Conservation (phyloP, 129 eudicot genomes). For the Lonicera japonica region DNA sequence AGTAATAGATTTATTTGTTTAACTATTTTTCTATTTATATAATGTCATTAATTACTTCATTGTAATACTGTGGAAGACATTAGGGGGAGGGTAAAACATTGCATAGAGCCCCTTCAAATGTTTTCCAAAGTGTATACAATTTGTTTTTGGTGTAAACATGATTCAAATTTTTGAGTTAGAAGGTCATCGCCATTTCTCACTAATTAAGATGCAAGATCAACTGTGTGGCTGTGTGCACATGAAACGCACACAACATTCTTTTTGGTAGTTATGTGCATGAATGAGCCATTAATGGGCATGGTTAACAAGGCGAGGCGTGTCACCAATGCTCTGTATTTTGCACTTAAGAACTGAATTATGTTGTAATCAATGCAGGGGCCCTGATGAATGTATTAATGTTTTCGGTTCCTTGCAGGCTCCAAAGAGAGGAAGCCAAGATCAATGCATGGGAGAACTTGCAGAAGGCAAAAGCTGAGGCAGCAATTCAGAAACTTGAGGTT, state of each 20-base stretch:
- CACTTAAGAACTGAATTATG: neutral
- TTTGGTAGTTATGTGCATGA: neutral
- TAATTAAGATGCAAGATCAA: neutral
- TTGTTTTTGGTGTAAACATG: neutral
- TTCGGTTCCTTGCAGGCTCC: constrained; percentile 47
- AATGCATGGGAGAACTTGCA: constrained; percentile 95
- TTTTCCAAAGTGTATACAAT: neutral
- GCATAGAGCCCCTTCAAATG: too few relatives aligned
- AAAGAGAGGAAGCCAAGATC: constrained; percentile 85
- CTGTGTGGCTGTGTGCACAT: neutral
- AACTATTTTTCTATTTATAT: too few relatives aligned
- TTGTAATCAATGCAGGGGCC: neutral
- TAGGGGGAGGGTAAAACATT: too few relatives aligned
- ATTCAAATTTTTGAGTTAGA: neutral
- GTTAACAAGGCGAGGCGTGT: too few relatives aligned
- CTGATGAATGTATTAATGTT: neutral
- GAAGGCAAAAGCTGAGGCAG: constrained; percentile 92
- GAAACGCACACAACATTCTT: neutral
- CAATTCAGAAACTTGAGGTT: constrained; percentile 86
- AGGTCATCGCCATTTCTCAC: neutral
- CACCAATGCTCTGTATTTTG: too few relatives aligned
- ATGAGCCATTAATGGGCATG: too few relatives aligned
- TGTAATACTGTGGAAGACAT: too few relatives aligned
- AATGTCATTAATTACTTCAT: too few relatives aligned
- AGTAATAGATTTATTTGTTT: neutral